Conservation (phyloP, 768 basidiomycete species). For the Wakefieldia striispora region DNA sequence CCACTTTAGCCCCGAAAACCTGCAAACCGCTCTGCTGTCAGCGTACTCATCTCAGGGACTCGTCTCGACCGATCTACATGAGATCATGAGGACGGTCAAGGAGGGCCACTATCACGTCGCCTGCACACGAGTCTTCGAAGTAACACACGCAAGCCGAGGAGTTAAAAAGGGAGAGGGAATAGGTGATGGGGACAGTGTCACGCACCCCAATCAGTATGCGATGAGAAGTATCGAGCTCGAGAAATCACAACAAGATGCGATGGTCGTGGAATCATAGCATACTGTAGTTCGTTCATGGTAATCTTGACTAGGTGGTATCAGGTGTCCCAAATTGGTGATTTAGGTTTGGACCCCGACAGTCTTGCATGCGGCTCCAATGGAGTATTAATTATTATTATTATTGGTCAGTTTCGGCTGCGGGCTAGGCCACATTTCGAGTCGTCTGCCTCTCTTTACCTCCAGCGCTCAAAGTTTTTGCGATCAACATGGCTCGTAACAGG, state of each 20-base stretch:
- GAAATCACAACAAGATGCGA: slow-evolving; percentile 41
- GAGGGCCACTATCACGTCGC: slow-evolving; percentile 88
- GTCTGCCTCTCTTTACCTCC: slow-evolving; percentile 22
- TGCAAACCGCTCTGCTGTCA: slow-evolving; percentile 72
- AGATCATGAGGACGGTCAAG: slow-evolving; percentile 80
- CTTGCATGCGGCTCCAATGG: neutral
- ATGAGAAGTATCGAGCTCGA: slow-evolving; percentile 70
- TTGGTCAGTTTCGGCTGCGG: slow-evolving; percentile 8
- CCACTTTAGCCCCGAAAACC: slow-evolving; percentile 80
- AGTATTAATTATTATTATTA: too few species aligned
- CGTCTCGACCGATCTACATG: slow-evolving; percentile 67
- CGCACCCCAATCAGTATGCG: slow-evolving; percentile 91
- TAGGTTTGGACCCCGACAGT: slow-evolving; percentile 15
- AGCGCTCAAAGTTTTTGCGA: neutral
- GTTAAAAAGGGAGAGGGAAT: slow-evolving; percentile 90
- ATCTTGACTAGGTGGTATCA: slow-evolving; percentile 15
- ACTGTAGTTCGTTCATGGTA: neutral
- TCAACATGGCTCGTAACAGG: slow-evolving; percentile 29
- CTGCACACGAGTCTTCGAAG: slow-evolving; percentile 95
- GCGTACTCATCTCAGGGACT: slow-evolving; percentile 65
- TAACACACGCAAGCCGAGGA: slow-evolving; percentile 71
- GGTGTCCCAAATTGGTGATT: slow-evolving; percentile 10
- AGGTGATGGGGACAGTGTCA: slow-evolving; percentile 81
- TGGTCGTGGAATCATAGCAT: slow-evolving; percentile 36
- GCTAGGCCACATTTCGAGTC: slow-evolving; percentile 24